A percentile compares a stretch with the other conserved stretches of the same genome.
phyloP scores from a whole-genome alignment of 768 basidiomycete species.

The Amanita rimosa region DNA sequence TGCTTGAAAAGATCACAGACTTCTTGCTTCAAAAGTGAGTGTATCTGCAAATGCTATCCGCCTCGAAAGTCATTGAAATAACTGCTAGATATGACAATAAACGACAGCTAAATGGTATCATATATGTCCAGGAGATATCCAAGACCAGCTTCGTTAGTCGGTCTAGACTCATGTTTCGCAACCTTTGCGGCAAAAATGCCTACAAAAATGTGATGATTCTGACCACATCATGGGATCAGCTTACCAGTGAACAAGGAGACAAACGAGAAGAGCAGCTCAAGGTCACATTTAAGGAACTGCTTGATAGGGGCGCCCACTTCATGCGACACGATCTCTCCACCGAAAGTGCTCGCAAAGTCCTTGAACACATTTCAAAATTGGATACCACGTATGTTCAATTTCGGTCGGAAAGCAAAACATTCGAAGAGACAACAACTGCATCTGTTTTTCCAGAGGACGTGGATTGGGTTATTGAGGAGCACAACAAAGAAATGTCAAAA shows the following conservation, averaged over 20 bases:
- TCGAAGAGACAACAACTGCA: conserved; percentile 26
- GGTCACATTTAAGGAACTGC: conserved; percentile 19
- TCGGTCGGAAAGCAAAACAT: conserved; percentile 9
- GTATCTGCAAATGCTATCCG: background rate
- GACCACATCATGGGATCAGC: conserved; percentile 34
- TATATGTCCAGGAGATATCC: background rate
- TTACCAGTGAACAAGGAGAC: conserved; percentile 19
- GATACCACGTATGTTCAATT: conserved; percentile 8
- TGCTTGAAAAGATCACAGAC: conserved; percentile 19
- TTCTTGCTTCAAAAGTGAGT: background rate
- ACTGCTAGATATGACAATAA: background rate
- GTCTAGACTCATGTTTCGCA: conserved; percentile 22
- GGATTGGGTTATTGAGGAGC: conserved; percentile 20
- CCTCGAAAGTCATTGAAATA: background rate
- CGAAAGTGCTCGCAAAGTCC: conserved; percentile 9
- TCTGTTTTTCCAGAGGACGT: conserved; percentile 23
- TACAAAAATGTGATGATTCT: conserved; percentile 33
- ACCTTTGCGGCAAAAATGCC: conserved; percentile 30
- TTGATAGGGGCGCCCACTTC: background rate
- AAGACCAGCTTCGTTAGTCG: background rate
- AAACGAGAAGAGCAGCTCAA: conserved; percentile 26
- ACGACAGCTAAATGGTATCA: background rate
- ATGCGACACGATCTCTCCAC: background rate
- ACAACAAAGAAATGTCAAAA: conserved; percentile 20
- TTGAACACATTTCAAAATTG: conserved; percentile 17